These are phyloP conservation scores for Komagataella kurtzmanii DNA, from an alignment of 805 yeast species.

Conservation along the genomic window DNA sequence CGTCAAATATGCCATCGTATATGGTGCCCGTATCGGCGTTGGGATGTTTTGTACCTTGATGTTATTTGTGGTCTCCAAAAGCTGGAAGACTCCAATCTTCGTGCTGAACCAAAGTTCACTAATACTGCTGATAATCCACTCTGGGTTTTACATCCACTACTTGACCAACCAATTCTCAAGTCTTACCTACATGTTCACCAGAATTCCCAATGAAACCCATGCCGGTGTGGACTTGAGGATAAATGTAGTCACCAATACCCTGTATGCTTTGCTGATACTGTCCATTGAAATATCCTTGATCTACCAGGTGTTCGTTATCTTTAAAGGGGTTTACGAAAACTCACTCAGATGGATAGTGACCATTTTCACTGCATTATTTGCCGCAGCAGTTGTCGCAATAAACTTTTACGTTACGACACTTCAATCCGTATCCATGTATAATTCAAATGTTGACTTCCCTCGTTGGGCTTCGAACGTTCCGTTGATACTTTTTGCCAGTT, in stretches of 20 bases:
- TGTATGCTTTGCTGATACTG: slow-evolving; percentile 45
- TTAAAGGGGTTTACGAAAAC: slow-evolving; percentile 24
- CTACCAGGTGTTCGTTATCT: slow-evolving; percentile 62
- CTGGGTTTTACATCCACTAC: slow-evolving; percentile 44
- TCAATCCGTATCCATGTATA: slow-evolving; percentile 3
- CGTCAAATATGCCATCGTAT: slow-evolving; percentile 28
- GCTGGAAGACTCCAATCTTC: slow-evolving; percentile 56
- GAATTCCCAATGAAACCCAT: neutral
- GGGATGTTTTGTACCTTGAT: slow-evolving; percentile 30
- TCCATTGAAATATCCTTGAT: slow-evolving; percentile 54
- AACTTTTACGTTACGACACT: slow-evolving; percentile 18
- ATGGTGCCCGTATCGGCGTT: slow-evolving; percentile 49
- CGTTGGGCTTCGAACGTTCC: slow-evolving; percentile 37
- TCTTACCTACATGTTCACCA: slow-evolving; percentile 27
- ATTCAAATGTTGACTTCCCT: slow-evolving; percentile 9
- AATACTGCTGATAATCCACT: slow-evolving; percentile 39
- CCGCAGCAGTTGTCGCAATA: slow-evolving; percentile 34
- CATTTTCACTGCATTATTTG: slow-evolving; percentile 44
- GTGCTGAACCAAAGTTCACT: slow-evolving; percentile 56
- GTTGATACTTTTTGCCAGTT: slow-evolving; percentile 50
- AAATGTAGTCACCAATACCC: slow-evolving; percentile 47
- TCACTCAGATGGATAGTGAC: slow-evolving; percentile 10
- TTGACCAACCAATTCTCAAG: slow-evolving; percentile 38
- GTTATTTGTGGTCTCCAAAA: slow-evolving; percentile 34
- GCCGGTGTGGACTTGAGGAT: neutral